Base-by-base conservation (phyloP, 148 eudicot species). In the Polygonum aviculare region DNA sequence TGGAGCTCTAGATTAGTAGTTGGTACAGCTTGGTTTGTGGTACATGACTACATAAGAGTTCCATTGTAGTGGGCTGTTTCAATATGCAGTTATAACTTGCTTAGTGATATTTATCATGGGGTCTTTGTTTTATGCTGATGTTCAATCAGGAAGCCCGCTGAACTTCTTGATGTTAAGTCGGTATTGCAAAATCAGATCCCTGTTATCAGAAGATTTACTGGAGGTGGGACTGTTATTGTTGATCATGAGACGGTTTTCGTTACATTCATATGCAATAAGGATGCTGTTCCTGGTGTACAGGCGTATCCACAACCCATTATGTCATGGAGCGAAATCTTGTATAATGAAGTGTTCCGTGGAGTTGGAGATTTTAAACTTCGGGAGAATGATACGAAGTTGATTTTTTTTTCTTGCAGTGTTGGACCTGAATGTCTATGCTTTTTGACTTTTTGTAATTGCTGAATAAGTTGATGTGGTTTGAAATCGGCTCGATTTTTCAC, bases 151-250 rank as follows among this genome's bases (percentile, higher is more conserved):
- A 92, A 94, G 80, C 90, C 97, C 51, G 81, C 80, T 2, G 97
- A 94, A 83, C 98, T 94, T 78, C 86, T 94, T 78, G 96, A 92
- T 72, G 80, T 82, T 48, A 82, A 76, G 44, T 75, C 87, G 59
- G 96, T 94, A 63, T 69, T 90, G 75, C 86, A 52, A 81, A 93
- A 92, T 81, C 81, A 85, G 35, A 79, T 94, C 78, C 96, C 98
- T 72, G 97, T 94, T 40, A 86, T 94, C 73, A 88, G 81, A 82
- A 89, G 97, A 78, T 94, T 94, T 77, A 86, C 89, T 15, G 98
- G 98, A 40, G 97, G 98, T 72, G 98, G 98, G 65, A 94, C 98
- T 65, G 97, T 92, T 47, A 90, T 89, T 82, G 97, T 94, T 60
- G 98, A 94, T 87, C 81, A 81, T 36, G 88, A 87, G 65, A 94